Conservation (phyloP, 192 early-diverging fungal species). For the Backusella psychrophila region DNA sequence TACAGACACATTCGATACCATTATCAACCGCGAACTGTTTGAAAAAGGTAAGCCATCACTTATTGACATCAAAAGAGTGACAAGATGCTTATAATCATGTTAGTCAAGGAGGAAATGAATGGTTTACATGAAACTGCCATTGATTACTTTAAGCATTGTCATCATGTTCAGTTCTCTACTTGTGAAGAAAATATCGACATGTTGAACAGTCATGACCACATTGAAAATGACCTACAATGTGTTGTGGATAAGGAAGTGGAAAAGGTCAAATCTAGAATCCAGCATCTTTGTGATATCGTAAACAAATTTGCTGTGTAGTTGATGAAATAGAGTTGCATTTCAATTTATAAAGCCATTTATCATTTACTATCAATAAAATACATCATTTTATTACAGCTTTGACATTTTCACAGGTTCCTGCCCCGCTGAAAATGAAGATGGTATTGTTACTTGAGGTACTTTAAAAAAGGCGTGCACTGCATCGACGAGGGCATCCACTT, state of each 20-base stretch:
- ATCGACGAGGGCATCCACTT: slow-evolving; percentile 45
- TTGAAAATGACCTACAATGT: neutral
- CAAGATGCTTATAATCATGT: neutral
- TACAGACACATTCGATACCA: neutral
- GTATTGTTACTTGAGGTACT: neutral
- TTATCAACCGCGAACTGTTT: neutral
- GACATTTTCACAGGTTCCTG: neutral
- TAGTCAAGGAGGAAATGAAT: neutral
- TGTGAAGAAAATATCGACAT: neutral
- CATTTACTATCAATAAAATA: neutral
- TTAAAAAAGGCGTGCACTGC: slow-evolving; percentile 29
- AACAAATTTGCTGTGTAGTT: neutral
- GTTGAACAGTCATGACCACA: neutral
- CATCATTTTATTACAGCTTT: neutral
- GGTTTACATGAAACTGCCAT: neutral
- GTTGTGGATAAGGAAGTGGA: neutral
- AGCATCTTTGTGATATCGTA: neutral
- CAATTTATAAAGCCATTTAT: neutral
- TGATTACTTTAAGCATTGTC: neutral
- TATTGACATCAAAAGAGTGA: too few species aligned
- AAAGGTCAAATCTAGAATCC: neutral
- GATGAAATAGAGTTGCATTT: neutral
- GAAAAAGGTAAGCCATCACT: neutral
- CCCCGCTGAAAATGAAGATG: neutral
- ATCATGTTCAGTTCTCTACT: neutral